Evolutionary conservation across 768 basidiomycete species (phyloP), one percentile per base, ranked within the genome.

Genomic region (Tylopilus rubrobrunneus): DNA sequence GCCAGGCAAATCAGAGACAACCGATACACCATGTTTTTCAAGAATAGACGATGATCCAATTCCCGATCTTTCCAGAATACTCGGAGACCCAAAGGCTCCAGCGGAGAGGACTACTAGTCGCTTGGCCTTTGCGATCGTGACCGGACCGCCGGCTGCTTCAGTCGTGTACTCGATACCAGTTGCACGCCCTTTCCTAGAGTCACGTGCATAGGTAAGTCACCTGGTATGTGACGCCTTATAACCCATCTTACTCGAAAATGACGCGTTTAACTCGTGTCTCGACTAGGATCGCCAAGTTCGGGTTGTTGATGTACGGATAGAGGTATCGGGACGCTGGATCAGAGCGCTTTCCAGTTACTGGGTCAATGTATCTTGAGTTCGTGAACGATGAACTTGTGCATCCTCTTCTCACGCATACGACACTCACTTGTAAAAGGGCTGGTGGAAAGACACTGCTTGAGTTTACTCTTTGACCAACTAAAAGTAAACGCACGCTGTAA

Each of bases 401-500:
- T 28, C n/a, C 25, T n/a, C n/a, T 4, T 3, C 14, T 4, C 10
- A n/a, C 42, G 8, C 9, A 23, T 3, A 7, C 3, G 27, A 40
- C 2, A 7, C 58, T 58, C 39, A 68, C 66, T 51, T 62, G 43
- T 55, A 56, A 31, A 45, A 37, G 11, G 53, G 55, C 67, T 68
- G 23, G 27, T 7, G 7, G 9, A 28, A 23, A 31, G 12, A 45
- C 28, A 36, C 14, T 21, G 5, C 12, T 9, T 15, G 25, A 25
- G 0, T 15, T 5, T n/a, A 11, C 31, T 1, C 5, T n/a, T 34
- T 3, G 14, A 34, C 34, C 25, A 25, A 34, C 14, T 12, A 25
- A 25, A 25, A 25, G 5, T 25, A 5, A 25, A 62, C 62, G 39
- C 42, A 60, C 65, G 25, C 55, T 62, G n/a, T 70, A 69, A 5